Base-by-base conservation (phyloP, 257 asterid genomes). In the Scutellaria barbata region DNA sequence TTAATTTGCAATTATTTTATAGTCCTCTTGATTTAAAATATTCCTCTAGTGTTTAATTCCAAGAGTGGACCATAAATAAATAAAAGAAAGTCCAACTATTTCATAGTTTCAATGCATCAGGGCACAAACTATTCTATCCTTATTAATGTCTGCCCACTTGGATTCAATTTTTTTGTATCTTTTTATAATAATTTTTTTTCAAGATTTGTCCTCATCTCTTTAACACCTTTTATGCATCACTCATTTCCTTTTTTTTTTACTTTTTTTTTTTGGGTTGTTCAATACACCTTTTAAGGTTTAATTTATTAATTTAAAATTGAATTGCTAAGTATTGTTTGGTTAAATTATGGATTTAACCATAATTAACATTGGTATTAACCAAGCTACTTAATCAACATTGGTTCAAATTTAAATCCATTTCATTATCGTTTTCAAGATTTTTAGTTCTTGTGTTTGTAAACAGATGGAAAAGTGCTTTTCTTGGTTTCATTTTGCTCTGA, bases 81-180 rank as follows among this genome's bases (percentile, higher is more conserved):
- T 73, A 69, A 66, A 64, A 72, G 58, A 58, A 18, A 5, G 42
- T 43, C 72, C 55, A 59, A 75, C 57, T 3, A 52, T 68, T 37
- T 75, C 74, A 59, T 62, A 74, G 79, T 76, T 77, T 57, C 85
- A 75, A 86, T 75, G 85, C 80, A 81, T 83, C 80, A 79, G 79
- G 80, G 64, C 85, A 79, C 75, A 73, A 76, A 78, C 71, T 75
- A 74, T 74, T 77, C 82, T 75, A 82, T 80, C 79, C 76, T 74
- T 42, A 78, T 74, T 76, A 82, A 78, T 77, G 77, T 52, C 64
- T 76, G 76, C 62, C 79, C 83, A 77, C 78, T 81, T 78, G 77
- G 22, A 52, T 78, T 81, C 62, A 79, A 52, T 22, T 2, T 37
- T 3, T 57, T 81, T 70, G 52, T 57, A 56, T 61, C 46, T 20